Evolutionary conservation across 2,329 filamentous ascomycete genomes (phyloP).

Genomic region (Coniochaeta sp.): DNA sequence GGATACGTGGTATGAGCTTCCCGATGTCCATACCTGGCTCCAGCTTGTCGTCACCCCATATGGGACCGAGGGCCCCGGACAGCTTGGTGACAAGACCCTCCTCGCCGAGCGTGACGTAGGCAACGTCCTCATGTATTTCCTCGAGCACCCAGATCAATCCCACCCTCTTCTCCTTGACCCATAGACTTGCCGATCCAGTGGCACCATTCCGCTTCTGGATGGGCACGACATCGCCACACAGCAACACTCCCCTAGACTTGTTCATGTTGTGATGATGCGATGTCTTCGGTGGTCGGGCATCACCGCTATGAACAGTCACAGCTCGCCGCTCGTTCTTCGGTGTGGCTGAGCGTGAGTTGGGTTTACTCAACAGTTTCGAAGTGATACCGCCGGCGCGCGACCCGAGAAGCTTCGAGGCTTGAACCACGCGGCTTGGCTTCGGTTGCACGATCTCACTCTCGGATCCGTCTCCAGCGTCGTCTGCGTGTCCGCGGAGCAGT

Average conservation of each 20-base stretch:
- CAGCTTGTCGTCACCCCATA: constrained; percentile 72
- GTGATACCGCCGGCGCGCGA: constrained; percentile 71
- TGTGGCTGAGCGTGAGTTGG: constrained; percentile 49
- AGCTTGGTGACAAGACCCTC: constrained; percentile 65
- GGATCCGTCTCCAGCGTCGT: constrained; percentile 30
- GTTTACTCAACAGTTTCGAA: constrained; percentile 80
- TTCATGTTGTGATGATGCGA: constrained; percentile 54
- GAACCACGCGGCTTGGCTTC: constrained; percentile 26
- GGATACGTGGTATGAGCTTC: constrained; percentile 72
- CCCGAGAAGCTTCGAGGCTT: constrained; percentile 53
- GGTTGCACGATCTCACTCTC: constrained; percentile 29
- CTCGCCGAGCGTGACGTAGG: constrained; percentile 67
- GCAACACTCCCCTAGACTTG: constrained; percentile 65
- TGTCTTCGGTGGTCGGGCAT: constrained; percentile 47
- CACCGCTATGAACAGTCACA: constrained; percentile 54
- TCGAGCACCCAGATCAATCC: constrained; percentile 97
- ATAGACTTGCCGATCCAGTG: constrained; percentile 86
- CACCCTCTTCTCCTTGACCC: constrained; percentile 95
- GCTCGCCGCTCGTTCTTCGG: constrained; percentile 50
- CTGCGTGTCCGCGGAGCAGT: constrained; percentile 56
- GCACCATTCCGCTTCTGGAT: constrained; percentile 93
- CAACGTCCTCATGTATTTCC: constrained; percentile 93
- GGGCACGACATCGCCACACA: constrained; percentile 96
- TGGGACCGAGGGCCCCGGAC: constrained; percentile 69
- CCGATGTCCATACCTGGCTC: constrained; percentile 66